These are phyloP conservation scores for Cudoniella acicularis DNA, from an alignment of 495 filamentous ascomycete genomes.

Conservation along the genomic window DNA sequence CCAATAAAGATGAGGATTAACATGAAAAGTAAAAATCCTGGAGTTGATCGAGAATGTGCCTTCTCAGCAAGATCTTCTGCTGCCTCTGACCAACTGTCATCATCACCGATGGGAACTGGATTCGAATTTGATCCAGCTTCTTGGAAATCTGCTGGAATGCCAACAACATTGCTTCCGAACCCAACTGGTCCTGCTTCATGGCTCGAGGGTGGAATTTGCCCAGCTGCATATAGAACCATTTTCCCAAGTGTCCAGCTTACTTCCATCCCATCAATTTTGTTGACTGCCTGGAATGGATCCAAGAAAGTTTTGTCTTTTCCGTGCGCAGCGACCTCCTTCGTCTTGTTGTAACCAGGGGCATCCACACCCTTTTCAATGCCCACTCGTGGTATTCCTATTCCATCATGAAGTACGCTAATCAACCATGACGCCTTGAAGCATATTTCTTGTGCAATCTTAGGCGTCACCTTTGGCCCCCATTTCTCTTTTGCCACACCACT, in stretches of 20 bases:
- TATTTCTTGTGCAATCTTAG: conserved; percentile 70
- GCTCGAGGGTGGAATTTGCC: conserved; percentile 65
- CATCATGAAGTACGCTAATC: conserved; percentile 92
- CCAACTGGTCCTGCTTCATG: conserved; percentile 67
- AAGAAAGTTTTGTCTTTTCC: conserved; percentile 78
- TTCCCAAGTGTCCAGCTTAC: conserved; percentile 99
- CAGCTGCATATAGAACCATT: conserved; percentile 95
- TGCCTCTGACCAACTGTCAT: conserved; percentile 54
- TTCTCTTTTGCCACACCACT: conserved; percentile 57
- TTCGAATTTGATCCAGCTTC: conserved; percentile 65
- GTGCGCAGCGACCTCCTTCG: conserved; percentile 61
- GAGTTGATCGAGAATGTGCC: conserved; percentile 55
- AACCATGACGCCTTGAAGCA: conserved; percentile 99
- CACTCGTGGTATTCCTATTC: conserved; percentile 90
- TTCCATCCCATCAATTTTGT: conserved; percentile 88
- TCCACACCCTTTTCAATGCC: conserved; percentile 62
- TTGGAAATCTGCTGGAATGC: conserved; percentile 76
- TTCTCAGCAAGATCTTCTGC: conserved; percentile 61
- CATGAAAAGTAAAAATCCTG: conserved; percentile 72
- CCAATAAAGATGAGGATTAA: conserved; percentile 70
- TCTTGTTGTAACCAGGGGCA: conserved; percentile 59
- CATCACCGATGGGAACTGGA: conserved; percentile 39
- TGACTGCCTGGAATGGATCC: conserved; percentile 86
- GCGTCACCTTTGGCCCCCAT: conserved; percentile 76
- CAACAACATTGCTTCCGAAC: conserved; percentile 74